These are phyloP conservation scores for Berkeleyomyces rouxiae DNA, from an alignment of 2,329 filamentous ascomycete species.

Conservation along the genomic window DNA sequence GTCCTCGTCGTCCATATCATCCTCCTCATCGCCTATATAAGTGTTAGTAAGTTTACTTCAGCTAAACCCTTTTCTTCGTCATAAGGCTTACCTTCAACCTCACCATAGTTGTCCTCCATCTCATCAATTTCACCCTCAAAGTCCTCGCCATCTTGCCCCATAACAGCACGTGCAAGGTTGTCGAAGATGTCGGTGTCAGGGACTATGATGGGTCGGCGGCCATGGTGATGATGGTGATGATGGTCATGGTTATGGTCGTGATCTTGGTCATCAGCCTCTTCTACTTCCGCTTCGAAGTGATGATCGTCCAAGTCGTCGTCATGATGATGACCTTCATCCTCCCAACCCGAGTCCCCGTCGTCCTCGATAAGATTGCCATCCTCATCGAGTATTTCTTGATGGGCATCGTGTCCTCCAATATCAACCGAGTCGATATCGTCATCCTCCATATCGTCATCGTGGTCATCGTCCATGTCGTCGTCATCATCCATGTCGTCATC, in stretches of 20 bases:
- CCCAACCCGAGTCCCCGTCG: slow-evolving; percentile 44
- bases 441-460: slow-evolving; percentile 32
- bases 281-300: slow-evolving; percentile 32
- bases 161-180: slow-evolving; percentile 39
- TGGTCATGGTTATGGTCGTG: slow-evolving; percentile 6
- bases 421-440: slow-evolving; percentile 33
- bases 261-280: slow-evolving; percentile 30
- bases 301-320: slow-evolving; percentile 38
- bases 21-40: slow-evolving; percentile 32
- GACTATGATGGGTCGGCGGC: slow-evolving; percentile 22
- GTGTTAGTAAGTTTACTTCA: slow-evolving; percentile 15
- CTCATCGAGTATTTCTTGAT: slow-evolving; percentile 19
- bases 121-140: slow-evolving; percentile 35
- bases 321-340: slow-evolving; percentile 41
- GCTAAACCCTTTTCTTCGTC: not conserved
- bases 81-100: slow-evolving; percentile 15
- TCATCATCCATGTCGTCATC: slow-evolving; percentile 49
- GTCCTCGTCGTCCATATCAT: slow-evolving; percentile 55
- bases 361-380: slow-evolving; percentile 36
- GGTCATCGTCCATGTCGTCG: slow-evolving; percentile 42
- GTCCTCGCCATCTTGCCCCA: slow-evolving; percentile 29
- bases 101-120: slow-evolving; percentile 35
- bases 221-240: slow-evolving; percentile 9
- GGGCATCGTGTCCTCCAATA: slow-evolving; percentile 31
- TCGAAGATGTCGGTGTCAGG: slow-evolving; percentile 28